Evolutionary conservation across 441 rosid species (phyloP), one percentile per base, ranked within the genome.

Genomic region (Erodium moschatum): DNA sequence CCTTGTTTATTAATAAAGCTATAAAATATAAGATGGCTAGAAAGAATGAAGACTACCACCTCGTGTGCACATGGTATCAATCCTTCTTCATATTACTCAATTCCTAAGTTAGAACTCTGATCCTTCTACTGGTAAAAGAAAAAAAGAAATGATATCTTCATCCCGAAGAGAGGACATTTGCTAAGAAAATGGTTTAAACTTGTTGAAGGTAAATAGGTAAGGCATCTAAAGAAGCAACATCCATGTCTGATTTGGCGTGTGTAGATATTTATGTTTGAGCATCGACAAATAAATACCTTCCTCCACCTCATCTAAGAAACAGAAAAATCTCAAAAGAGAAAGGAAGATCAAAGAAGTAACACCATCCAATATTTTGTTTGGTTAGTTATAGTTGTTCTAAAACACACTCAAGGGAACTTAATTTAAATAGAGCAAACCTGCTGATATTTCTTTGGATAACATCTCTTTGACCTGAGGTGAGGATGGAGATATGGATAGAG

Each of bases 401-500:
- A 16, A 66, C 16, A 6, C 27, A 27, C 19, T 12, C 3, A 62
- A 15, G 35, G 38, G 15, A 50, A 42, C 24, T 69, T 3, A 15
- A 48, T 20, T 69, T 42, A 68, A 69, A 68, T 42, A 71, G 73
- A 50, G 69, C 81, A 70, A 76, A 93, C 97, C 96, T 83, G 80
- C 65, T 18, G 84, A 81, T 27, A 70, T 76, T 83, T 90, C 95
- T 76, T 80, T 83, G 52, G 75, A 69, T 65, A 90, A 86, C 86
- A 90, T 83, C 77, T 81, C 80, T 73, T 84, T 85, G 71, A 90
- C 87, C 66, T 74, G 75, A 61, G 72, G 75, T 10, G 75, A 81
- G 73, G 91, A 78, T 76, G 92, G 88, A 76, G 88, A 84, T 67
- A 87, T 81, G 69, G 97, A 89, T 54, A 90, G 82, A 72, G 97